phyloP scores from a whole-genome alignment of 768 basidiomycete genomes.

The Xerocomellus chrysenteron region DNA sequence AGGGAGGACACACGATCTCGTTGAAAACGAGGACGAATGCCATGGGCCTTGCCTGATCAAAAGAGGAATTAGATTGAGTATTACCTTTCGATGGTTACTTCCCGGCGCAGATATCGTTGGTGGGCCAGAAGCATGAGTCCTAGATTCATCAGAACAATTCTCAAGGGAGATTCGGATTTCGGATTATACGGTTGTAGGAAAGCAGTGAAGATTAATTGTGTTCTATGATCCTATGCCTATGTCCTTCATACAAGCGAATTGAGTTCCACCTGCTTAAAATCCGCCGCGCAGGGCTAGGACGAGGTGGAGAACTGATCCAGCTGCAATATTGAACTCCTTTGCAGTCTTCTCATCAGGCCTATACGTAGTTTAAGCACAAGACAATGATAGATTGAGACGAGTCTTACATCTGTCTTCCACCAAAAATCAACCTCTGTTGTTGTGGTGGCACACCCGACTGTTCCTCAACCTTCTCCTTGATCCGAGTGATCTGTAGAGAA shows the following conservation, averaged over 20 bases:
- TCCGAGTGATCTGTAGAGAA: slow-evolving; percentile 70
- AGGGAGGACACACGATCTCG: slow-evolving; percentile 56
- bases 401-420: slow-evolving; percentile 89
- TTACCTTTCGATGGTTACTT: slow-evolving; percentile 86
- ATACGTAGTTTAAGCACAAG: neutral
- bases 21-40: slow-evolving; percentile 37
- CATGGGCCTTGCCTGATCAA: slow-evolving; percentile 40
- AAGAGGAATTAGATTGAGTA: slow-evolving; percentile 64
- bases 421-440: slow-evolving; percentile 92
- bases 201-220: slow-evolving; percentile 27
- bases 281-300: slow-evolving; percentile 96
- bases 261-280: slow-evolving; percentile 34
- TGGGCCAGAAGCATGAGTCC: slow-evolving; percentile 33
- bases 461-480: slow-evolving; percentile 98
- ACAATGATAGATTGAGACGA: neutral
- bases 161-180: neutral
- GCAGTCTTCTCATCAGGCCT: slow-evolving; percentile 94
- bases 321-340: slow-evolving; percentile 75
- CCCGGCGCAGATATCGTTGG: slow-evolving; percentile 85
- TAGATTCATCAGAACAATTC: slow-evolving; percentile 5
- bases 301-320: slow-evolving; percentile 88
- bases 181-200: slow-evolving; percentile 3
- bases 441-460: slow-evolving; percentile 96
- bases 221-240: slow-evolving; percentile 27
- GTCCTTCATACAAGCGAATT: slow-evolving; percentile 15